Evolutionary conservation across 371 early-diverging fungal species (phyloP).

Genomic region (Syncephalastrum monosporum): DNA sequence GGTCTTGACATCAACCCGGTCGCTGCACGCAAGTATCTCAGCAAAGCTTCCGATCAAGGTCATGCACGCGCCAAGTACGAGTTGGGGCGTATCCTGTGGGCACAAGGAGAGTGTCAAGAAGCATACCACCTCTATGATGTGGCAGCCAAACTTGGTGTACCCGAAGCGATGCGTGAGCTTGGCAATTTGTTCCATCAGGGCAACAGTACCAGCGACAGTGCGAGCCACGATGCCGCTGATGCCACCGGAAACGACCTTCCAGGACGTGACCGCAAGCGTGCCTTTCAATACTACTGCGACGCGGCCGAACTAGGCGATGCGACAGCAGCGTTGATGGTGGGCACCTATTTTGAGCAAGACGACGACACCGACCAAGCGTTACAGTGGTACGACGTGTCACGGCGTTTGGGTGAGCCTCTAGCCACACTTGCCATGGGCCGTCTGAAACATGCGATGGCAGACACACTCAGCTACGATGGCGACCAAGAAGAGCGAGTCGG

Average conservation of each 20-base stretch:
- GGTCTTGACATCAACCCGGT: conserved; percentile 23
- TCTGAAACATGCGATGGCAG: conserved; percentile 10
- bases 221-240: conserved; percentile 17
- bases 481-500: too few relatives aligned
- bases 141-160: conserved; percentile 18
- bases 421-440: conserved; percentile 14
- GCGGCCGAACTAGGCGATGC: conserved; percentile 19
- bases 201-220: conserved; percentile 15
- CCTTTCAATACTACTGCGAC: conserved; percentile 18
- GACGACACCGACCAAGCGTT: conserved; percentile 12
- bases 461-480: background rate
- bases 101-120: conserved; percentile 19
- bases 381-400: conserved; percentile 22
- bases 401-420: conserved; percentile 9
- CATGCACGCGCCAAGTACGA: conserved; percentile 32
- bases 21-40: conserved; percentile 32
- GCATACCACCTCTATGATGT: conserved; percentile 25
- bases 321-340: conserved; percentile 20
- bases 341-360: conserved; percentile 25
- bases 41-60: conserved; percentile 32
- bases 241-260: conserved; percentile 16
- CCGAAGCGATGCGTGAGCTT: conserved; percentile 16
- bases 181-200: conserved; percentile 25
- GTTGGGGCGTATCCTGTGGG: conserved; percentile 32
- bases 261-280: conserved; percentile 14